Evolutionary conservation across 2,329 filamentous ascomycete species (phyloP).

Genomic region (Diplodia corticola): DNA sequence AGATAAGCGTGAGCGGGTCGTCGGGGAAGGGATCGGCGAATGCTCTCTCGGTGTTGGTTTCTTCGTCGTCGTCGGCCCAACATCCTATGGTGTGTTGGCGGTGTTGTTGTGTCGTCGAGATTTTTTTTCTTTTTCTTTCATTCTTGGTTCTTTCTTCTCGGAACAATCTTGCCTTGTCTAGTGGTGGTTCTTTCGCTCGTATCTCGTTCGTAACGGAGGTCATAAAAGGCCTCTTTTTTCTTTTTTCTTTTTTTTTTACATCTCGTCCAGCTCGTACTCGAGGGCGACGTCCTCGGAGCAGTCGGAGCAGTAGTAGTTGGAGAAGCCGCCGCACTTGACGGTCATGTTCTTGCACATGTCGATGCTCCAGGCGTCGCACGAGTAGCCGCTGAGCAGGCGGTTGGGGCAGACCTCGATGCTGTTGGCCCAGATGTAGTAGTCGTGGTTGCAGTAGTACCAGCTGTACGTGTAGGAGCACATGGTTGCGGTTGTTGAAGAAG

Average conservation of each 20-base stretch:
- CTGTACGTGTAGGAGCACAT: constrained; percentile 52
- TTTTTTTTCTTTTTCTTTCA: no score
- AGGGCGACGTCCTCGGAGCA: constrained; percentile 47
- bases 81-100: no score
- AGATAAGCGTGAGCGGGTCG: neutral
- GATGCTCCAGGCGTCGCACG: constrained; percentile 50
- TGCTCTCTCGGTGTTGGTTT: no score
- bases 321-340: constrained; percentile 45
- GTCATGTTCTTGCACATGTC: constrained; percentile 50
- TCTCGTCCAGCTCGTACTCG: constrained; percentile 46
- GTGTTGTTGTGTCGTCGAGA: neutral
- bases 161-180: no score
- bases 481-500: constrained; percentile 1
- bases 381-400: constrained; percentile 48
- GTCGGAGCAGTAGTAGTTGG: constrained; percentile 47
- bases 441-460: constrained; percentile 52
- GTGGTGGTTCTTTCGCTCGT: neutral
- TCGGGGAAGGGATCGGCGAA: neutral
- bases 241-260: no score
- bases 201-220: neutral
- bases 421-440: constrained; percentile 51
- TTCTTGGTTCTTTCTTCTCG: no score
- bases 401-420: constrained; percentile 48
- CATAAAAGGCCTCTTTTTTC: no score
- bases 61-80: no score